Conservation (phyloP, 495 filamentous ascomycete species). For the Penicillium maclennaniae region DNA sequence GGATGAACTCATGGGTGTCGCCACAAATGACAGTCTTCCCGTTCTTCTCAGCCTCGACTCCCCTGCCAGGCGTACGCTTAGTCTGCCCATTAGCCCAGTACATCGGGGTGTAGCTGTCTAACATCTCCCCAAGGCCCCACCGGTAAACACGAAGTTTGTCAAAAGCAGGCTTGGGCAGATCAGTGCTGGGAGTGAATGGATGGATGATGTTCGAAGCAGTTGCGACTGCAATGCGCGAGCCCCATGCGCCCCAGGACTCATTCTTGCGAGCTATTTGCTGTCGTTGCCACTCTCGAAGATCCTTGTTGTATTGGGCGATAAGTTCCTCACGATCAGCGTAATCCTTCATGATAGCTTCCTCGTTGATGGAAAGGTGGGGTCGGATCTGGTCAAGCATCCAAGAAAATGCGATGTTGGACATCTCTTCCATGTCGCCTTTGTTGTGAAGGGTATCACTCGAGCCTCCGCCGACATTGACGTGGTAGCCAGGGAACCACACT, state of each 20-base stretch:
- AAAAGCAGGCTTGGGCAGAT: not conserved
- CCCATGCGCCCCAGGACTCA: conserved; percentile 8
- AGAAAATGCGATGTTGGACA: conserved; percentile 21
- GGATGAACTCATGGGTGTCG: conserved; percentile 15
- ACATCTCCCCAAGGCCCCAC: conserved; percentile 18
- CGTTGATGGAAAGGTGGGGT: conserved; percentile 13
- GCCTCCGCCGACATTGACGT: conserved; percentile 45
- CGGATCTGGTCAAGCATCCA: conserved; percentile 26
- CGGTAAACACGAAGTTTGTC: conserved; percentile 7
- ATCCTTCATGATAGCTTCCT: conserved; percentile 10
- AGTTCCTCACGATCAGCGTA: conserved; percentile 7
- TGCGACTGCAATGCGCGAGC: not conserved
- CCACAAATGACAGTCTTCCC: conserved; percentile 2
- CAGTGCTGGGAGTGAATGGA: not conserved
- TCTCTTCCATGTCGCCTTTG: conserved; percentile 22
- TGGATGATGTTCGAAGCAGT: not conserved
- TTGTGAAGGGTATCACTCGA: conserved; percentile 4
- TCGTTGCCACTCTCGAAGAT: not conserved
- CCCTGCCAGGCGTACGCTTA: conserved; percentile 16
- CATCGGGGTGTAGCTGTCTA: conserved; percentile 14
- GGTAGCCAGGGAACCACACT: conserved; percentile 41
- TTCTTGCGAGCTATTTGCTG: not conserved
- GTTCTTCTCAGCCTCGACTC: not conserved
- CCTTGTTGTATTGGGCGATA: conserved; percentile 3
- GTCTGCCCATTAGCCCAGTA: conserved; percentile 21